These are phyloP conservation scores for Sugiyamaella castrensis DNA, from an alignment of 1,139 yeast species.

Conservation along the genomic window DNA sequence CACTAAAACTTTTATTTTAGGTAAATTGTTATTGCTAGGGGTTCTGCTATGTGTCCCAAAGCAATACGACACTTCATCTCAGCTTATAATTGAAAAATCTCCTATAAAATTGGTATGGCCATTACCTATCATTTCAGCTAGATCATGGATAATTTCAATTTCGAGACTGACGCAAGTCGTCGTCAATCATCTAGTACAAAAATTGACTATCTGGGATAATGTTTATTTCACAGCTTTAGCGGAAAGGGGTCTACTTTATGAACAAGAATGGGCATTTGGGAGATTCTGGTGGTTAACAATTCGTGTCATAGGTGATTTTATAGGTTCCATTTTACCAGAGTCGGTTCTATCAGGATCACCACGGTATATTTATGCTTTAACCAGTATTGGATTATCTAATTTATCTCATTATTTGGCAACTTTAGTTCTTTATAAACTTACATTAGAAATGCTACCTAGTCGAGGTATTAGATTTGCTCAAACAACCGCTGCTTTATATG, in stretches of 20 bases:
- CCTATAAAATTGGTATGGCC: neutral
- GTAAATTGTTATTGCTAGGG: slow-evolving; percentile 41
- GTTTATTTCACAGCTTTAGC: slow-evolving; percentile 70
- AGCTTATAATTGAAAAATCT: slow-evolving; percentile 30
- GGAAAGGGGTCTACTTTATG: slow-evolving; percentile 51
- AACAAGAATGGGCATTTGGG: slow-evolving; percentile 90
- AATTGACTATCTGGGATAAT: slow-evolving; percentile 75
- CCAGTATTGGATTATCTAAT: slow-evolving; percentile 51
- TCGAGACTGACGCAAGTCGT: neutral
- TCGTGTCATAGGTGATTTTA: slow-evolving; percentile 22
- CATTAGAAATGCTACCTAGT: slow-evolving; percentile 32
- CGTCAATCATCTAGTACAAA: slow-evolving; percentile 12
- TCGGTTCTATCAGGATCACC: slow-evolving; percentile 1
- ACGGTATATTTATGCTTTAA: slow-evolving; percentile 43
- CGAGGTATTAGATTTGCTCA: slow-evolving; percentile 35
- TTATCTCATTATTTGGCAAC: slow-evolving; percentile 51
- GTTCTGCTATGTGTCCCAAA: slow-evolving; percentile 43
- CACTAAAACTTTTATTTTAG: slow-evolving; percentile 30
- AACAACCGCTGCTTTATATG: slow-evolving; percentile 47
- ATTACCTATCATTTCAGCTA: neutral
- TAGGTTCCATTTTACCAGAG: slow-evolving; percentile 10
- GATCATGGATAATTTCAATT: neutral
- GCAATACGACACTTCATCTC: slow-evolving; percentile 52
- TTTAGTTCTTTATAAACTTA: slow-evolving; percentile 50
- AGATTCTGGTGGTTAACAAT: slow-evolving; percentile 68